A percentile compares a stretch with the other conserved stretches of the same genome.
Conservation (phyloP, 2,329 filamentous ascomycete genomes). For the Colletotrichum tamarilloi region DNA sequence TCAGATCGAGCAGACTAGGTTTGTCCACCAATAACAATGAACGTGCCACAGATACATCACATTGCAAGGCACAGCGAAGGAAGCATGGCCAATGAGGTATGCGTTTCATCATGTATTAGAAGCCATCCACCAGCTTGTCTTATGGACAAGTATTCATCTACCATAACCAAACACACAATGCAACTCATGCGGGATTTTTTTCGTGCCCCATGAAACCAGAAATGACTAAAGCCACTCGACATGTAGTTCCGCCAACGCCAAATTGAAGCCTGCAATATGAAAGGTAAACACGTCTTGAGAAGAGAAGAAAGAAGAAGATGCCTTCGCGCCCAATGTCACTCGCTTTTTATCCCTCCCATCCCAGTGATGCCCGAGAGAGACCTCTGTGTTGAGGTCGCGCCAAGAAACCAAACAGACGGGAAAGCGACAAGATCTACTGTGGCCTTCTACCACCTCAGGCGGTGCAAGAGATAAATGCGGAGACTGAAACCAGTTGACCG, state of each 20-base stretch:
- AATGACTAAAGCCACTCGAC: slow-evolving; percentile 14
- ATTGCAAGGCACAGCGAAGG: neutral
- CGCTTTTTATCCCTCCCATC: slow-evolving; percentile 31
- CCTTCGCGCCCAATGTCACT: slow-evolving; percentile 29
- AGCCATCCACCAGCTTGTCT: slow-evolving; percentile 29
- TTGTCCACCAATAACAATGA: neutral
- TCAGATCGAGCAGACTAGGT: neutral
- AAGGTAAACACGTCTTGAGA: slow-evolving; percentile 15
- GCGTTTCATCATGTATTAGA: slow-evolving; percentile 37
- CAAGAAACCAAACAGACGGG: slow-evolving; percentile 28
- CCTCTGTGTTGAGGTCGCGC: slow-evolving; percentile 20
- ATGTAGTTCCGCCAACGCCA: slow-evolving; percentile 28
- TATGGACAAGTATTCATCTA: slow-evolving; percentile 32
- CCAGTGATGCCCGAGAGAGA: slow-evolving; percentile 26
- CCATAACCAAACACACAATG: slow-evolving; percentile 16
- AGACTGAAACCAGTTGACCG: slow-evolving; percentile 38
- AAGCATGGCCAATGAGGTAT: slow-evolving; percentile 9
- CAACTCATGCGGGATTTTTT: slow-evolving; percentile 33
- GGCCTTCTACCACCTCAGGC: slow-evolving; percentile 32
- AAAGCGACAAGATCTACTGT: slow-evolving; percentile 34
- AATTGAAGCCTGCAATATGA: slow-evolving; percentile 10
- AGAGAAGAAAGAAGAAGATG: slow-evolving; percentile 1
- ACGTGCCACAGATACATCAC: neutral
- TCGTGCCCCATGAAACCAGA: slow-evolving; percentile 32
- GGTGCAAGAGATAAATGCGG: slow-evolving; percentile 29